Evolutionary conservation across 106 monocot species (phyloP).

Genomic region (Gastrodia elata): DNA sequence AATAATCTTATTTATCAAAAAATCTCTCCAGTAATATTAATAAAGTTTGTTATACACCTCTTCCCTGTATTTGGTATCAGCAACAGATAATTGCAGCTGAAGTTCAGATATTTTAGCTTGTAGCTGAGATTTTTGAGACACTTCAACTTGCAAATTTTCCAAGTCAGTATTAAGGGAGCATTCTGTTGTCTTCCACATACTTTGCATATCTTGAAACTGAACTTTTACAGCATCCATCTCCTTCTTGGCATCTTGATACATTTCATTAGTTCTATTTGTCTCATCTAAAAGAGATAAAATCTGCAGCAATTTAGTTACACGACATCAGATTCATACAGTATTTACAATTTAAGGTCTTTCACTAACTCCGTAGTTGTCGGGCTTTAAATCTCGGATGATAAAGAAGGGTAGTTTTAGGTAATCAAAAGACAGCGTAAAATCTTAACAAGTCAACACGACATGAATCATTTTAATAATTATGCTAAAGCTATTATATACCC

Average conservation of each 20-base stretch:
- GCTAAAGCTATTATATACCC: no score
- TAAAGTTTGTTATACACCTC: constrained; percentile 26
- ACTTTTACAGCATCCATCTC: constrained; percentile 33
- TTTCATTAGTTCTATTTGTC: constrained; percentile 35
- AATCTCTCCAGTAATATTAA: background rate
- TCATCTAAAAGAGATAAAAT: constrained; percentile 53
- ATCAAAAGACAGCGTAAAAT: no score
- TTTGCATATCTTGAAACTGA: constrained; percentile 51
- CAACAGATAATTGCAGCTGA: constrained; percentile 30
- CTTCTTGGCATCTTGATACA: constrained; percentile 45
- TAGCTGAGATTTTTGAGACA: constrained; percentile 33
- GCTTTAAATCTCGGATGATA: no score
- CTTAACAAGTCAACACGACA: no score
- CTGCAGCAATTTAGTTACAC: constrained; percentile 28
- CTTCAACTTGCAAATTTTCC: constrained; percentile 34
- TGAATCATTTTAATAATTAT: no score
- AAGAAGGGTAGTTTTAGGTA: no score
- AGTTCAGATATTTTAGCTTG: constrained; percentile 33
- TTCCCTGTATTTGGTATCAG: constrained; percentile 34
- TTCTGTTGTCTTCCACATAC: constrained; percentile 31
- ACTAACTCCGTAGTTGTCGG: no score
- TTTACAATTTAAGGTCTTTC: background rate
- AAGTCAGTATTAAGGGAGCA: constrained; percentile 21
- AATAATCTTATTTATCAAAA: background rate
- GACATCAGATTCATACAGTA: background rate